A percentile compares a stretch with the other conserved stretches of the same genome.
These are phyloP conservation scores for Baorangia bicolor DNA, from an alignment of 768 basidiomycete genomes.

Conservation along the genomic window DNA sequence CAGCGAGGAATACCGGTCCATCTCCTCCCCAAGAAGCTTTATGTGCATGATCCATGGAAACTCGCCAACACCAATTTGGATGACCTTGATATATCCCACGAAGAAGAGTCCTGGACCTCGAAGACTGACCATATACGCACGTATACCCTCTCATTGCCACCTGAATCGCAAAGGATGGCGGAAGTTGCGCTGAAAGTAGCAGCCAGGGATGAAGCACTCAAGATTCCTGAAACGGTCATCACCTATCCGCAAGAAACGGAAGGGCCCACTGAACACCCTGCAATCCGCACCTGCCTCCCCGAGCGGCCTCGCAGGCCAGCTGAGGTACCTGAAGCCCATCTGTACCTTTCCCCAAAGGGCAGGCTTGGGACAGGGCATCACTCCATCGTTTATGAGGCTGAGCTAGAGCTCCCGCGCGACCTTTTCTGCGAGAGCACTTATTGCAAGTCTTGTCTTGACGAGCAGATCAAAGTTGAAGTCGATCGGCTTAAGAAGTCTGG, in stretches of 20 bases:
- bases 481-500: slow-evolving; percentile 12
- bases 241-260: slow-evolving; percentile 19
- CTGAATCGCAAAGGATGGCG: slow-evolving; percentile 3
- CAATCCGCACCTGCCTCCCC: slow-evolving; percentile 26
- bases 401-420: slow-evolving; percentile 49
- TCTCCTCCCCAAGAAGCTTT: slow-evolving; percentile 40
- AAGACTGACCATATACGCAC: slow-evolving; percentile 27
- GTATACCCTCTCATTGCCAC: slow-evolving; percentile 30
- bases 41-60: slow-evolving; percentile 44
- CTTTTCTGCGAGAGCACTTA: slow-evolving; percentile 36
- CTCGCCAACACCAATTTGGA: slow-evolving; percentile 12
- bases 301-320: slow-evolving; percentile 24
- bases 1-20: slow-evolving; percentile 33
- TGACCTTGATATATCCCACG: not conserved
- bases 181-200: slow-evolving; percentile 9
- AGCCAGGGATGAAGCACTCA: slow-evolving; percentile 2
- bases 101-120: slow-evolving; percentile 22
- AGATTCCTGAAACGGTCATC: slow-evolving; percentile 10
- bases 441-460: slow-evolving; percentile 40
- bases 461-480: slow-evolving; percentile 26
- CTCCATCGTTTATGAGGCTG: slow-evolving; percentile 48
- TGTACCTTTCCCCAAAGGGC: slow-evolving; percentile 42
- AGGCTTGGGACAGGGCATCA: slow-evolving; percentile 48
- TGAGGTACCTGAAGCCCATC: slow-evolving; percentile 42
- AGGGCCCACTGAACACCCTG: slow-evolving; percentile 29